These are phyloP conservation scores for Neonectria sp. DNA, from an alignment of 2,329 filamentous ascomycete species.

Conservation along the genomic window DNA sequence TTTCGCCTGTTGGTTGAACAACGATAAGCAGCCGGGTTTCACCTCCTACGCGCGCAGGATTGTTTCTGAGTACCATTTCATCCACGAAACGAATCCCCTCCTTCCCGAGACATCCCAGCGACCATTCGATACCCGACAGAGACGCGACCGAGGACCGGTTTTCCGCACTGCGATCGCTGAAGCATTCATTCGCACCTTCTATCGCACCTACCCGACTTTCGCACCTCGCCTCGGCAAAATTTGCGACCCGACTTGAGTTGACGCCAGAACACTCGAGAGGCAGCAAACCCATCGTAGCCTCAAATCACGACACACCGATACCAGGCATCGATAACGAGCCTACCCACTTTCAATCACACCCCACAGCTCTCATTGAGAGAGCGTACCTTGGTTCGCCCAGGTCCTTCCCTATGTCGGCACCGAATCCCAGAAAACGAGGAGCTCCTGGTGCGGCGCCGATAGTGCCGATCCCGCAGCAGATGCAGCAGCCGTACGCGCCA, in stretches of 20 bases:
- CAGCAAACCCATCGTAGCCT: conserved; percentile 28
- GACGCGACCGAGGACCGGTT: conserved; percentile 5
- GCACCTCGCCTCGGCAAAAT: conserved; percentile 24
- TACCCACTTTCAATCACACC: conserved; percentile 23
- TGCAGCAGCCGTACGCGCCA: conserved; percentile 64
- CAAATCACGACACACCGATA: conserved; percentile 33
- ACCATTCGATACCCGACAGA: not conserved
- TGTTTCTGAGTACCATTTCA: conserved; percentile 6
- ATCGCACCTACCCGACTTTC: conserved; percentile 16
- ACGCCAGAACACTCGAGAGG: conserved; percentile 26
- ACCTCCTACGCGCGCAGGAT: conserved; percentile 3
- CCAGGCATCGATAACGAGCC: conserved; percentile 39
- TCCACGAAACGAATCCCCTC: conserved; percentile 9
- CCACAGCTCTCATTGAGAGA: conserved; percentile 33
- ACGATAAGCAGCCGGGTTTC: conserved; percentile 12
- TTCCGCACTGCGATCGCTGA: conserved; percentile 3
- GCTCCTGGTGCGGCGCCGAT: conserved; percentile 80
- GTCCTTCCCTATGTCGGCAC: conserved; percentile 59
- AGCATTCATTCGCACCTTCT: conserved; percentile 11
- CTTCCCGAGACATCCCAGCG: not conserved
- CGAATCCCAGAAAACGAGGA: conserved; percentile 77
- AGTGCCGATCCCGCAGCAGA: conserved; percentile 66
- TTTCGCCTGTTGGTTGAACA: conserved; percentile 7
- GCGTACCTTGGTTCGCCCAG: conserved; percentile 13
- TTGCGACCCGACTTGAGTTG: conserved; percentile 6